Evolutionary conservation across 2,329 filamentous ascomycete genomes (phyloP), one percentile per base, ranked within the genome.

Genomic region (Colletotrichum sp.): DNA sequence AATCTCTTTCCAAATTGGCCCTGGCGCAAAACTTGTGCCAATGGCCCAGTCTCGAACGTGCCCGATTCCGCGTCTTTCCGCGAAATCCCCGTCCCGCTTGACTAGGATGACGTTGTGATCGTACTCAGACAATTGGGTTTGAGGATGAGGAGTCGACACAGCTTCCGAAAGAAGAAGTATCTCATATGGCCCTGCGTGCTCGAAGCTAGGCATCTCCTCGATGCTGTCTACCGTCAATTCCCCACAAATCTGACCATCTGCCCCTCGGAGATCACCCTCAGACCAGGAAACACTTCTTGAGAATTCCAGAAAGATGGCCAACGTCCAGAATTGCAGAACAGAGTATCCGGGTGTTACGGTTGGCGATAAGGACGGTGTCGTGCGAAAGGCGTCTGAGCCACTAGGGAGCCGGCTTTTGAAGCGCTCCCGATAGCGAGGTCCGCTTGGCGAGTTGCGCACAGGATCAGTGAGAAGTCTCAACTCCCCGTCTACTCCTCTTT

Each of bases 401-500:
- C 0, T 0, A 30, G 16, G 24, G 0, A 30, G 59, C 59, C 1
- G 26, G 30, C 16, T 21, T 3, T 2, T 34, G 30, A 62, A 59
- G 21, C 55, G 21, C 16, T 18, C 55, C 16, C 26, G 3, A 2
- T 59, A 28, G 24, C 13, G 13, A 26, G 21, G 24, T 18, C 55
- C 55, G 16, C 55, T 59, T 28, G 55, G 55, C 0, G 55, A 59
- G 16, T 59, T 59, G 24, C 24, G 24, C 4, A 59, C 8, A 18
- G 55, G 55, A 28, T 59, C 55, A 2, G 24, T 26, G 24, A 28
- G 1, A 3, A 59, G 21, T 28, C 55, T 59, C 24, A 59, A 28
- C 24, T 59, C 13, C 0, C 55, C 55, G 3, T 28, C 26, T 0
- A 12, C 6, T 0, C 9, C 10, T 62, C 28, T 30, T 1, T 62